phyloP scores from a whole-genome alignment of 2,329 filamentous ascomycete genomes.

The Phyllosticta citribraziliensis region DNA sequence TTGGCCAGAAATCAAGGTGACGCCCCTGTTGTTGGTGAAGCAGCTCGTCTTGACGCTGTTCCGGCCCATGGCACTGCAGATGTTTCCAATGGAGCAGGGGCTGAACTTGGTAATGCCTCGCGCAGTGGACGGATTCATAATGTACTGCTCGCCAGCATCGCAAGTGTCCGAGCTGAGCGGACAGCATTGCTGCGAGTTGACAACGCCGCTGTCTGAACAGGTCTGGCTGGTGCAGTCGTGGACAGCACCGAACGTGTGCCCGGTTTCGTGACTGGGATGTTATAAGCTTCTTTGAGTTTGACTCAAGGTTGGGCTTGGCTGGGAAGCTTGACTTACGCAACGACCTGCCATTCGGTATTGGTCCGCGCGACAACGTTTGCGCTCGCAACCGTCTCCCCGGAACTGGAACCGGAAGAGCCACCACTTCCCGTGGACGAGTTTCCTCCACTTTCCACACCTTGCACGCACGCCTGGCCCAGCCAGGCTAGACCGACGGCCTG shows the following conservation, averaged over 20 bases:
- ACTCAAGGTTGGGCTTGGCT: background rate
- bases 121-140: constrained; percentile 92
- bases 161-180: constrained; percentile 56
- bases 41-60: constrained; percentile 69
- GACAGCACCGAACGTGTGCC: constrained; percentile 90
- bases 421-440: constrained; percentile 26
- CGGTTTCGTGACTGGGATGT: constrained; percentile 58
- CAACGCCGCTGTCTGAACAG: constrained; percentile 53
- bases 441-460: constrained; percentile 40
- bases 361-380: constrained; percentile 86
- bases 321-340: constrained; percentile 45
- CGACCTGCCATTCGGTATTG: constrained; percentile 82
- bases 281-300: background rate
- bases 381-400: constrained; percentile 62
- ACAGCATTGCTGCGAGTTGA: constrained; percentile 64
- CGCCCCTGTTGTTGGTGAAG: constrained; percentile 73
- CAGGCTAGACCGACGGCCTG: constrained; percentile 86
- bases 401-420: background rate
- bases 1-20: constrained; percentile 70
- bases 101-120: constrained; percentile 70
- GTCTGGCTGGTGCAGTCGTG: constrained; percentile 73
- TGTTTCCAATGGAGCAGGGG: constrained; percentile 81
- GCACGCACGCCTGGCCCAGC: constrained; percentile 77
- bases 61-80: constrained; percentile 74
- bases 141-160: constrained; percentile 66